Evolutionary conservation across 495 filamentous ascomycete genomes (phyloP), one percentile per base, ranked within the genome.

Genomic region (Trichodelitschia bisporula): DNA sequence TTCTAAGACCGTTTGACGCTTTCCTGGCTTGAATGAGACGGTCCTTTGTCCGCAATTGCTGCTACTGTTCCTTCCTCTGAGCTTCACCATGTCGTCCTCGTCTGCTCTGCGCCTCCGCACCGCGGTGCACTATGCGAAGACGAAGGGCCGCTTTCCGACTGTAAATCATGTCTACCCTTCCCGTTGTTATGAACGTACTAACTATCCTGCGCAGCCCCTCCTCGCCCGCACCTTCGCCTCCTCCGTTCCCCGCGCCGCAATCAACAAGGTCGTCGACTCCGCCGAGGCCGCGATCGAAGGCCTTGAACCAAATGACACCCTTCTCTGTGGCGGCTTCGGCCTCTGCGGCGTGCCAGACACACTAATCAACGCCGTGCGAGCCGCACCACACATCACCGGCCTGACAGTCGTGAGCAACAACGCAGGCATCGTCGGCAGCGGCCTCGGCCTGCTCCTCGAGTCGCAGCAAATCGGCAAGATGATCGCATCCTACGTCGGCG

Each of bases 371-470:
- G 31, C 37, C 30, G 39, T 47, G 2, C 33, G 37, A 30, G 15
- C 21, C 0, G 42, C 29, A 10, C 42, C 44, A 12, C 32, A 28
- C 14, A 47, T 47, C 19, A 47, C 35, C 9, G 39, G 40, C 53
- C 51, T 73, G 10, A 72, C 66, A 1, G 64, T 61, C 20, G 66
- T 72, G 18, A 72, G 66, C 29, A 73, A 73, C 46, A 72, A 72
- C 44, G 68, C 66, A 14, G 68, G 68, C 18, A 51, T 57, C 4
- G 60, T 58, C 24, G 52, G 55, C 15, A 47, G 55, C n/a, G 68
- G 57, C 57, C 64, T 3, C 39, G 56, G 38, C 46, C 57, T 34
- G 58, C 44, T 47, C 2, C 39, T 47, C 25, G 42, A 33, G n/a
- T 31, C 26, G 15, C 36, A 63, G 11, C 66, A 70, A 35, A 50